Conservation (phyloP, 1,284 basidiomycete species). For the Austroboletus novae-zelandiae region DNA sequence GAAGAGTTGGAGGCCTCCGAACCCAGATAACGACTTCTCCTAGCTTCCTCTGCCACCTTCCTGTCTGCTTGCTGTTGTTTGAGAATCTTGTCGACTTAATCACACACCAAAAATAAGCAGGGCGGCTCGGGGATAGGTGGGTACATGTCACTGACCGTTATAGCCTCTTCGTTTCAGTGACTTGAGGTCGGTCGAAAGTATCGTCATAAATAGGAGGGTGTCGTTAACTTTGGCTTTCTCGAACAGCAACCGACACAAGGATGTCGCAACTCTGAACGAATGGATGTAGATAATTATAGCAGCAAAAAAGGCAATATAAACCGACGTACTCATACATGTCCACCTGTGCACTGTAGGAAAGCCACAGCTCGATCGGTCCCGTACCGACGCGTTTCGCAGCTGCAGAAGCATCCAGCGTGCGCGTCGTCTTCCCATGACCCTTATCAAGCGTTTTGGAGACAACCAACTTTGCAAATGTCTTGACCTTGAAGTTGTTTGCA, state of each 20-base stretch:
- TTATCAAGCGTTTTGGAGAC: slow-evolving; percentile 61
- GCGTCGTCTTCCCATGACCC: slow-evolving; percentile 46
- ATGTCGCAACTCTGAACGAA: slow-evolving; percentile 65
- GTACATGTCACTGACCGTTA: slow-evolving; percentile 52
- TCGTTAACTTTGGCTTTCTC: slow-evolving; percentile 78
- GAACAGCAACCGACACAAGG: slow-evolving; percentile 76
- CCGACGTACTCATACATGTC: slow-evolving; percentile 88
- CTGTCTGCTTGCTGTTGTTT: slow-evolving; percentile 79
- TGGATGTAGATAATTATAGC: not conserved
- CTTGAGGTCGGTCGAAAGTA: slow-evolving; percentile 86
- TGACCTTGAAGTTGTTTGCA: slow-evolving; percentile 71
- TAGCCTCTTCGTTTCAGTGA: slow-evolving; percentile 85
- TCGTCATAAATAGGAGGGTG: slow-evolving; percentile 86
- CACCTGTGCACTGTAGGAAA: slow-evolving; percentile 71
- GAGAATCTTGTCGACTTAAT: slow-evolving; percentile 84
- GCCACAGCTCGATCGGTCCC: slow-evolving; percentile 72
- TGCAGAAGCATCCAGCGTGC: slow-evolving; percentile 72
- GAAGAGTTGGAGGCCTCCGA: slow-evolving; percentile 8
- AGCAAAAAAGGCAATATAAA: not conserved
- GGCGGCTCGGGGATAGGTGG: not conserved
- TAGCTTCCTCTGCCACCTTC: slow-evolving; percentile 55
- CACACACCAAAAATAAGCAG: not conserved
- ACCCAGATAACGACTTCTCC: slow-evolving; percentile 28
- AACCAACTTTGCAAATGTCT: slow-evolving; percentile 57
- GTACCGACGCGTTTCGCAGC: slow-evolving; percentile 57